phyloP scores from a whole-genome alignment of 129 eudicot species.

The Lonicera japonica region DNA sequence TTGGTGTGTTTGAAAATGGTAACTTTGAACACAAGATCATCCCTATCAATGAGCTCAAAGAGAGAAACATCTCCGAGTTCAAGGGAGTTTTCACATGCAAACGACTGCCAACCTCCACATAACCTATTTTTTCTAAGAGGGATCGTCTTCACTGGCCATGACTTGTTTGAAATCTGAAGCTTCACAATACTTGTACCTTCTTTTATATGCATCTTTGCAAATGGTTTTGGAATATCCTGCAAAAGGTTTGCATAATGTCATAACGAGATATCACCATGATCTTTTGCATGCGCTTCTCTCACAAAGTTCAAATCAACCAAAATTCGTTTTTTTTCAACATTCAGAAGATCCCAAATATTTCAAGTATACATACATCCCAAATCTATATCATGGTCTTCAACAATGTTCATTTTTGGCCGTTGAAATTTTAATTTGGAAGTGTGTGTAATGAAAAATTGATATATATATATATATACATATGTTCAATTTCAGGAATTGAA shows the following conservation, averaged over 20 bases:
- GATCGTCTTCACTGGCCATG: neutral
- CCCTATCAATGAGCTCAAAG: slow-evolving; percentile 9
- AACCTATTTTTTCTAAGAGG: neutral
- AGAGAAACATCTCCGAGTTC: slow-evolving; percentile 11
- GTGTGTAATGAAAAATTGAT: no score
- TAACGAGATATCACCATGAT: no score
- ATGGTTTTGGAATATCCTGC: neutral
- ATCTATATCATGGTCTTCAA: no score
- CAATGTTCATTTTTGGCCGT: no score
- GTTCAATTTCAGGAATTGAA: no score
- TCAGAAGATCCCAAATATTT: neutral
- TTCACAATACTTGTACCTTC: neutral
- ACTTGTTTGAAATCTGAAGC: neutral
- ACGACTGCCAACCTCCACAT: neutral
- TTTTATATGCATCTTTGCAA: neutral
- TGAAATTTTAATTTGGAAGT: no score
- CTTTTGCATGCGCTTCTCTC: no score
- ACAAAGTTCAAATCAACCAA: neutral
- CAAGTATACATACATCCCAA: no score
- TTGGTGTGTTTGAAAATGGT: neutral
- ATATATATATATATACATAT: no score
- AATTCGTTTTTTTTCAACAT: neutral
- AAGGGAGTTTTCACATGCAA: neutral
- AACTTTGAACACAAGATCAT: neutral
- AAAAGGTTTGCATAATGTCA: neutral